phyloP scores from a whole-genome alignment of 164 flowering plant species.

The Echeveria elegans region DNA sequence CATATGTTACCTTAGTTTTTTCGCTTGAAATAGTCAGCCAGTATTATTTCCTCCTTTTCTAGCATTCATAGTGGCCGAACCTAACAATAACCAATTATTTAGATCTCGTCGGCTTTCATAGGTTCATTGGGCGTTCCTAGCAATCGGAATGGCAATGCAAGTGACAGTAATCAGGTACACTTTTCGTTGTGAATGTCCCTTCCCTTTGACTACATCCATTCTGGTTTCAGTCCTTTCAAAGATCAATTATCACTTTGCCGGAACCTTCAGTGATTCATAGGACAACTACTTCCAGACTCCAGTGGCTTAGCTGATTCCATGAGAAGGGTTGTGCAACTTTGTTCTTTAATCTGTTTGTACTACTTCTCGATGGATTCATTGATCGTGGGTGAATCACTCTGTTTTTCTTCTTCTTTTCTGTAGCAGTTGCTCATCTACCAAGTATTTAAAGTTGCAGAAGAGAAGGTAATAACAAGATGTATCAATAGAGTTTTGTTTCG shows the following conservation, averaged over 20 bases:
- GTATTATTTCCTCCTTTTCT: neutral
- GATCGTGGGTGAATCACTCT: conserved; percentile 54
- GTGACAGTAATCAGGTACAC: conserved; percentile 42
- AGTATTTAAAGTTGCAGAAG: too few relatives aligned
- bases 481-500: too few relatives aligned
- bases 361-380: conserved; percentile 65
- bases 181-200: neutral
- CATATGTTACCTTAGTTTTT: neutral
- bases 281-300: conserved; percentile 8
- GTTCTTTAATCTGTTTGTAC: conserved; percentile 59
- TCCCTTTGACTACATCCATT: neutral
- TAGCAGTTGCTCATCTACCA: too few relatives aligned
- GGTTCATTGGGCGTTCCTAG: conserved; percentile 55
- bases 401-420: neutral
- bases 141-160: conserved; percentile 37
- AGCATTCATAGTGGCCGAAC: neutral
- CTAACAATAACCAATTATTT: conserved; percentile 6
- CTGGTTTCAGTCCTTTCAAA: conserved; percentile 1
- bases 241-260: neutral
- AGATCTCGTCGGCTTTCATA: conserved; percentile 81
- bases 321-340: conserved; percentile 21
- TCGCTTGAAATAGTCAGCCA: neutral
- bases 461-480: too few relatives aligned
- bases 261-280: conserved; percentile 12
- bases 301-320: conserved; percentile 8